Percentiles rank a stretch among this genome's conserved stretches.
phyloP scores from a whole-genome alignment of 345 rosid species.

The Salix purpurea region DNA sequence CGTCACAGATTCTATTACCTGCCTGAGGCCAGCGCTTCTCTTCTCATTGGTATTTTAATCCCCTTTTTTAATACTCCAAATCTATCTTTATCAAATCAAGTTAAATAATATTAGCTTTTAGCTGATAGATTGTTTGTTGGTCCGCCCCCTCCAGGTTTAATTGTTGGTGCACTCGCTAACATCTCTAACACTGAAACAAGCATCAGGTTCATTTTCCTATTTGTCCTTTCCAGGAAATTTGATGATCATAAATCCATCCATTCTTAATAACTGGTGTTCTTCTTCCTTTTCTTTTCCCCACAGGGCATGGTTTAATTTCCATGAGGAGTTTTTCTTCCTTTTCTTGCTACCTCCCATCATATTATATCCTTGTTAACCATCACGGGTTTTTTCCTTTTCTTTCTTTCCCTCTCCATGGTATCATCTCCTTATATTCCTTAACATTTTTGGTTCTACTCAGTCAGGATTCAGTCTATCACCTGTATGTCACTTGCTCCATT shows the following conservation, averaged over 20 bases:
- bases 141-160: conserved; percentile 46
- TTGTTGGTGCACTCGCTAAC: conserved; percentile 90
- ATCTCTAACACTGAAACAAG: conserved; percentile 83
- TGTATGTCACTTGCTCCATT: conserved; percentile 42
- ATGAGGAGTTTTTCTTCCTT: conserved; percentile 93
- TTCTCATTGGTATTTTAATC: conserved; percentile 62
- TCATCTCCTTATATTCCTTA: conserved; percentile 43
- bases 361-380: conserved; percentile 62
- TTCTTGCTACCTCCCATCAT: conserved; percentile 94
- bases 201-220: conserved; percentile 52
- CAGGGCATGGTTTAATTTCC: conserved; percentile 98
- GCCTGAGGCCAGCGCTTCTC: conserved; percentile 98
- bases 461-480: conserved; percentile 94
- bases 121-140: neutral
- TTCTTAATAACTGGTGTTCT: too few relatives aligned
- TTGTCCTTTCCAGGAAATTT: neutral
- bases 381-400: conserved; percentile 6
- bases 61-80: neutral
- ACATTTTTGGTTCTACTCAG: conserved; percentile 53
- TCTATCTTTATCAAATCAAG: neutral
- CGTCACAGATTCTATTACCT: conserved; percentile 94
- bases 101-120: too few relatives aligned
- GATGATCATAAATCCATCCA: too few relatives aligned
- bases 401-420: neutral
- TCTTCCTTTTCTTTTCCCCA: neutral